Evolutionary conservation across 2,329 filamentous ascomycete genomes (phyloP), one percentile per base, ranked within the genome.

Genomic region (Sporothrix dimorphospora): DNA sequence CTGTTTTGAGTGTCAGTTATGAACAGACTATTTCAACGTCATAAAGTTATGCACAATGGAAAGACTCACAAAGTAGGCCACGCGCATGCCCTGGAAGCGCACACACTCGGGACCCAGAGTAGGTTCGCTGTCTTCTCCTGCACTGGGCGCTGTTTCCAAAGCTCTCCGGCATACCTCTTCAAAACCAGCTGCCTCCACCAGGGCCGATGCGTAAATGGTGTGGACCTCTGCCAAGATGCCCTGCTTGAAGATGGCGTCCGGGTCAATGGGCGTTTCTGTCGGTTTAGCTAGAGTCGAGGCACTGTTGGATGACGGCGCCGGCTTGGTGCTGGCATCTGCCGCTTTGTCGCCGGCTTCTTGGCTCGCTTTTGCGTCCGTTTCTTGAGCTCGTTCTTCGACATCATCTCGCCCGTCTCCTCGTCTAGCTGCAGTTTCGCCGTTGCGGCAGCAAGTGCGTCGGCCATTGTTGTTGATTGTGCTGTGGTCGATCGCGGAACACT

Each of bases 31-130:
- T n/a, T n/a, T n/a, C n/a, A n/a, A n/a, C n/a, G n/a, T n/a, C n/a
- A n/a, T 19, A 19, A 19, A 12, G 19, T 34, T 34, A 4, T 14
- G 14, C 14, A 47, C 3, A 4, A 19, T 4, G 14, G 42, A 3
- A 49, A n/a, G 1, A 67, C 63, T 67, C 24, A 67, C 86, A 82
- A 96, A 96, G 79, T 97, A 97, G 9, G 91, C 95, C 53, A 95
- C 92, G 30, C 95, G 88, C 86, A 97, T 90, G 2, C 90, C 95
- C 85, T 98, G 95, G 86, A 98, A 98, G 65, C 95, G 87, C 5
- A 98, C 91, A 70, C 87, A 91, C 81, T 93, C 92, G 30, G 89
- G 88, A 0, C 91, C 91, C 8, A 49, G 2, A 14, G 51, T 0
- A 2, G 42, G 24, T 1, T 84, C 85, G 75, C 86, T 87, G 8